Conservation (phyloP, 805 yeast genomes). For the Spathaspora boniae region DNA sequence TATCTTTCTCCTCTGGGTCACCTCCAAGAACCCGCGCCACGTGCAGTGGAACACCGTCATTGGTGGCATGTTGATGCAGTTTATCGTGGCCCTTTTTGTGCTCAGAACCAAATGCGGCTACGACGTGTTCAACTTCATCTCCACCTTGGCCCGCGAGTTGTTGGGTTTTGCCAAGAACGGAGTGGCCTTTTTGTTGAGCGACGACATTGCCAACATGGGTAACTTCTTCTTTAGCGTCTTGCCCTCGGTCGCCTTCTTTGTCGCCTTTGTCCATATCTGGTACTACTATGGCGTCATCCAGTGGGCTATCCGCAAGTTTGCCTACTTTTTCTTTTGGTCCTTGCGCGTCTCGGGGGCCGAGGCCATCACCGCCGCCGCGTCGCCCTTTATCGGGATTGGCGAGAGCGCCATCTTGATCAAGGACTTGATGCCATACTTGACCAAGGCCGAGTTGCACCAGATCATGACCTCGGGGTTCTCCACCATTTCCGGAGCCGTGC, state of each 20-base stretch:
- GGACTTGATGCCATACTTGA: conserved; percentile 55
- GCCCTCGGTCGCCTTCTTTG: conserved; percentile 63
- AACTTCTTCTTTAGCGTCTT: conserved; percentile 56
- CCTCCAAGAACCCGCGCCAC: conserved; percentile 43
- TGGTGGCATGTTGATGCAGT: conserved; percentile 59
- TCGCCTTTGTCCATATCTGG: conserved; percentile 58
- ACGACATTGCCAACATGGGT: conserved; percentile 35
- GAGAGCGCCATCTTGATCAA: conserved; percentile 61
- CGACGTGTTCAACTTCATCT: conserved; percentile 59
- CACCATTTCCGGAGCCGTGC: conserved; percentile 61
- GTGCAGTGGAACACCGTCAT: conserved; percentile 59
- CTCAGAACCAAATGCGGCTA: conserved; percentile 58
- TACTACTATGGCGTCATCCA: conserved; percentile 58
- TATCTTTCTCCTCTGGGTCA: conserved; percentile 37
- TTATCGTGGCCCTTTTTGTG: conserved; percentile 56
- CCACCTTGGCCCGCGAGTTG: conserved; percentile 53
- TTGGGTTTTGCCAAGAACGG: conserved; percentile 57
- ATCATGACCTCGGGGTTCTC: conserved; percentile 62
- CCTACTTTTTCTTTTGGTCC: conserved; percentile 57
- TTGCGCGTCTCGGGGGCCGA: conserved; percentile 61
- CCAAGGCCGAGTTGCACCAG: conserved; percentile 60
- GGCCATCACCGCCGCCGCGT: conserved; percentile 62
- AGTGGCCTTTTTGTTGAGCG: conserved; percentile 53
- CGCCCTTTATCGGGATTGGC: conserved; percentile 66
- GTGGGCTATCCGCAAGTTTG: conserved; percentile 56